Evolutionary conservation across 2,329 filamentous ascomycete species (phyloP).

Genomic region (Penicillium brasilianum): DNA sequence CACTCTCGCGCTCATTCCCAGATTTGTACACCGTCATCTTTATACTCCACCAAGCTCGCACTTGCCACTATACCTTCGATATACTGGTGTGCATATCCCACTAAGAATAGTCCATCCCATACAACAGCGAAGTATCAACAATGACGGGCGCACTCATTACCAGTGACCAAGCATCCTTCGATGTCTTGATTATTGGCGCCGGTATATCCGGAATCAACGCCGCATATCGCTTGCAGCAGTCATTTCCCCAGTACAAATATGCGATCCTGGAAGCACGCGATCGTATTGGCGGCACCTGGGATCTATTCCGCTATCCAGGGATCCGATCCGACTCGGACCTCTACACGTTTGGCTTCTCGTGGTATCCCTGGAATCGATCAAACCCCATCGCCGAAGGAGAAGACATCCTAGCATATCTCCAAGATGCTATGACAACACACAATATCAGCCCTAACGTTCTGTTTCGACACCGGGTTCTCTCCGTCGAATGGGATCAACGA

Average conservation of each 20-base stretch:
- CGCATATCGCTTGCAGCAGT: conserved; percentile 1
- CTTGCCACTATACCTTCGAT: not conserved
- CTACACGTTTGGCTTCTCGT: conserved; percentile 6
- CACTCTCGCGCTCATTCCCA: not conserved
- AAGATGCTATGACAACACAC: conserved; percentile 3
- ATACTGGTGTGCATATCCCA: too few relatives aligned
- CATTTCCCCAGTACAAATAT: not conserved
- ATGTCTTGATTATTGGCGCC: conserved; percentile 9
- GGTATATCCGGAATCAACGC: conserved; percentile 8
- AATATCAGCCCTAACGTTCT: not conserved
- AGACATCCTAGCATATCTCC: not conserved
- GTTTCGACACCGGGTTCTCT: not conserved
- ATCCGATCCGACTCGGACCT: conserved; percentile 9
- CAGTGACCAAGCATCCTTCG: not conserved
- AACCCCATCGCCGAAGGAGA: not conserved
- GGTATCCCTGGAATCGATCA: conserved; percentile 5
- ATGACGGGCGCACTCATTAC: not conserved
- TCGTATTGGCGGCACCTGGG: conserved; percentile 6
- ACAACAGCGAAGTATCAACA: too few relatives aligned
- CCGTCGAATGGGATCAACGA: conserved; percentile 2
- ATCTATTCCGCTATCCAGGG: conserved; percentile 8
- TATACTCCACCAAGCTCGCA: not conserved
- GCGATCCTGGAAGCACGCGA: conserved; percentile 2
- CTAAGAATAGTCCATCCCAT: not conserved
- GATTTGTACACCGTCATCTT: not conserved